phyloP scores from a whole-genome alignment of 441 rosid species.

The Jatropha multifida region DNA sequence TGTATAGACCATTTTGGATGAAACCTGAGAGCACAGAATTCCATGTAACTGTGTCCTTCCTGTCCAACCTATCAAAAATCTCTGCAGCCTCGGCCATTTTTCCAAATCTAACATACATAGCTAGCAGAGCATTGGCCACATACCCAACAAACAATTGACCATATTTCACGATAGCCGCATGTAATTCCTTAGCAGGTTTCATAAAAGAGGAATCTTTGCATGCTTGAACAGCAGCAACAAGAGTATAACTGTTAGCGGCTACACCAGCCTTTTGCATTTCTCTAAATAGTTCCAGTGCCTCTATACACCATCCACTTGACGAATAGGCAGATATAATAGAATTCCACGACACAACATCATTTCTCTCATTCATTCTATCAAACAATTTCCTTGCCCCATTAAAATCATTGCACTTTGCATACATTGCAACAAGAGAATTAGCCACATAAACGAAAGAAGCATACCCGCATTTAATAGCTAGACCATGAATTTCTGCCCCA shows the following conservation, averaged over 20 bases:
- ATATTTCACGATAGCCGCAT: constrained; percentile 64
- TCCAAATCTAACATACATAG: constrained; percentile 69
- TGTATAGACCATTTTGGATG: constrained; percentile 57
- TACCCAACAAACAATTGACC: constrained; percentile 28
- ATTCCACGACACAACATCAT: constrained; percentile 77
- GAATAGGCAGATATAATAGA: constrained; percentile 72
- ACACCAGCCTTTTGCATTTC: constrained; percentile 54
- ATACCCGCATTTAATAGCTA: constrained; percentile 54
- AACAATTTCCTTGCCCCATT: constrained; percentile 61
- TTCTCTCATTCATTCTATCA: constrained; percentile 40
- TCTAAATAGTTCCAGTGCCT: constrained; percentile 65
- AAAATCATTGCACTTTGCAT: constrained; percentile 68
- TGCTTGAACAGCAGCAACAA: constrained; percentile 75
- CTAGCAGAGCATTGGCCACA: constrained; percentile 59
- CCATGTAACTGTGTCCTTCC: constrained; percentile 67
- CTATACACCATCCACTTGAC: constrained; percentile 39
- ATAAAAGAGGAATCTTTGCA: constrained; percentile 45
- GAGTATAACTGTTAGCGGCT: constrained; percentile 46
- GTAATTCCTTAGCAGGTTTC: constrained; percentile 68
- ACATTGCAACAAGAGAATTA: constrained; percentile 78
- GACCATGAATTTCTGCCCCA: constrained; percentile 66
- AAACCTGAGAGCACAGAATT: constrained; percentile 72
- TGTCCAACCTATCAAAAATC: constrained; percentile 32
- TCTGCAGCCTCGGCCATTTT: constrained; percentile 43
- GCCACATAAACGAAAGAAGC: constrained; percentile 43